These are phyloP conservation scores for Plasmodium fragile DNA, from an alignment of 169 alveolate species.

Conservation along the genomic window DNA sequence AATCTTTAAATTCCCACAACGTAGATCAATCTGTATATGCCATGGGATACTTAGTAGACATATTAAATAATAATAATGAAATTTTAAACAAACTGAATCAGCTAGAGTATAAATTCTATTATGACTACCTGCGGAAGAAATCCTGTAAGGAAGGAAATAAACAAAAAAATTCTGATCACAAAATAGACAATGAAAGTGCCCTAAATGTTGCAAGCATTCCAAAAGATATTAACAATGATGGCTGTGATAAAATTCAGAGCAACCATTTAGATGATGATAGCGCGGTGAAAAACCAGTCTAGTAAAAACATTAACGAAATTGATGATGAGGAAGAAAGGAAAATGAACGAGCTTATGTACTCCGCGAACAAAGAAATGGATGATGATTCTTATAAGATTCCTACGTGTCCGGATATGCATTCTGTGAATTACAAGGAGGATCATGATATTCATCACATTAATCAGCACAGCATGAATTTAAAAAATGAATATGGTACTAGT, in stretches of 20 bases:
- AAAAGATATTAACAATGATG: slow-evolving; percentile 1
- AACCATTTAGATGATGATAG: background rate
- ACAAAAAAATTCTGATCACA: background rate
- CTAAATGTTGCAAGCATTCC: background rate
- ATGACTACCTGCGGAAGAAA: slow-evolving; percentile 39
- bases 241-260: slow-evolving; percentile 9
- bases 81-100: slow-evolving; percentile 67
- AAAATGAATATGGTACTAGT: background rate
- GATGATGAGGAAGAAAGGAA: slow-evolving; percentile 22
- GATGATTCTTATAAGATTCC: background rate
- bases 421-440: slow-evolving; percentile 9
- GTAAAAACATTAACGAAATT: background rate
- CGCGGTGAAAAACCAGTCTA: background rate
- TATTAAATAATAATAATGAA: slow-evolving; percentile 67
- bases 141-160: background rate
- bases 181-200: slow-evolving; percentile 7
- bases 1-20: slow-evolving; percentile 27
- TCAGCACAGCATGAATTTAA: background rate
- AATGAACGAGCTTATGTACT: slow-evolving; percentile 6
- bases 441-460: background rate
- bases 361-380: background rate
- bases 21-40: slow-evolving; percentile 32
- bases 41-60: slow-evolving; percentile 57
- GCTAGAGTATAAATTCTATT: slow-evolving; percentile 60
- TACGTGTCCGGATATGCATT: background rate